These are phyloP conservation scores for Orbilia oligospora DNA, from an alignment of 2,329 filamentous ascomycete species.

Conservation along the genomic window DNA sequence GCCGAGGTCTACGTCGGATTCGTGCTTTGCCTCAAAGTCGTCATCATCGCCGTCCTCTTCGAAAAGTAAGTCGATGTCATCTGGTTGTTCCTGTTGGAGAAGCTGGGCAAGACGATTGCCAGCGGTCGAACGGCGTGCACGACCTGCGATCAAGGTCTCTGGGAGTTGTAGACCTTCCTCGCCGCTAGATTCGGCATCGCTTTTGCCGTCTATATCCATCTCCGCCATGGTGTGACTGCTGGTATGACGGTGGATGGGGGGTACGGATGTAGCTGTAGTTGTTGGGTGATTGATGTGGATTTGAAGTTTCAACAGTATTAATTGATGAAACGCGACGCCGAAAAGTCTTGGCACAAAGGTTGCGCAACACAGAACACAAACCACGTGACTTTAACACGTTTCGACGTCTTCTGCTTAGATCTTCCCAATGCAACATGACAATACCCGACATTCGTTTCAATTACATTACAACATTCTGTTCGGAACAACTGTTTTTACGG, in stretches of 20 bases:
- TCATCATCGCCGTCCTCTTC: conserved; percentile 77
- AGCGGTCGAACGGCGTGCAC: conserved; percentile 82
- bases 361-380: neutral
- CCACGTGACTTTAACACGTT: conserved; percentile 9
- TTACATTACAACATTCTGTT: neutral
- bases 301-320: neutral
- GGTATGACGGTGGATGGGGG: neutral
- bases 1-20: conserved; percentile 86
- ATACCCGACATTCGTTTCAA: neutral
- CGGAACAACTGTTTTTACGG: neutral
- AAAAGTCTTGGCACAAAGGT: conserved; percentile 25
- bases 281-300: neutral
- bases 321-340: conserved; percentile 33
- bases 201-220: conserved; percentile 53
- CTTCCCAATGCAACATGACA: neutral
- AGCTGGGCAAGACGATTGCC: conserved; percentile 87
- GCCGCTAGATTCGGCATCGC: conserved; percentile 37
- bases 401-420: neutral
- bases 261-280: neutral
- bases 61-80: conserved; percentile 79
- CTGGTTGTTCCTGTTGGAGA: conserved; percentile 79
- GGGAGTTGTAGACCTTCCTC: conserved; percentile 65
- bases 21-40: conserved; percentile 78
- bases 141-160: conserved; percentile 81
- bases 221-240: conserved; percentile 26